Evolutionary conservation across 805 yeast genomes (phyloP).

Genomic region (Wickerhamomyces subpelliculosus): DNA sequence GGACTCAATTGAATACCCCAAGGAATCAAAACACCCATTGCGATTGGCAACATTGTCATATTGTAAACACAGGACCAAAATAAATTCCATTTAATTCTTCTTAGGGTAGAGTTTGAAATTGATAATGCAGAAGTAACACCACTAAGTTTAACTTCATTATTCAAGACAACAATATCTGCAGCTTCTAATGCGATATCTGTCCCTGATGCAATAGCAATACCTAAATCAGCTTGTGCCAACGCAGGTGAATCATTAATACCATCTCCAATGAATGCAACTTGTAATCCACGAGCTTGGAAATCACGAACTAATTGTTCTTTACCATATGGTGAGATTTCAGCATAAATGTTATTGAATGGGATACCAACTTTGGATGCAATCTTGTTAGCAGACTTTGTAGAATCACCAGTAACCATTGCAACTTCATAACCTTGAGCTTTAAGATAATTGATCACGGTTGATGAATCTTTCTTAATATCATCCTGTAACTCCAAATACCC

Average conservation of each 20-base stretch:
- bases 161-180: slow-evolving; percentile 83
- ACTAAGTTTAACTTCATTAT: slow-evolving; percentile 29
- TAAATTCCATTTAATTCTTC: slow-evolving; percentile 72
- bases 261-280: slow-evolving; percentile 90
- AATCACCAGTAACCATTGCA: slow-evolving; percentile 91
- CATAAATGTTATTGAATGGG: slow-evolving; percentile 53
- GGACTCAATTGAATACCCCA: slow-evolving; percentile 77
- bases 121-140: slow-evolving; percentile 59
- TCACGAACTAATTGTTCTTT: slow-evolving; percentile 62
- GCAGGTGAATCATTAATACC: slow-evolving; percentile 99
- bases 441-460: slow-evolving; percentile 50
- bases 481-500: slow-evolving; percentile 71
- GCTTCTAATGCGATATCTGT: slow-evolving; percentile 96
- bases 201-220: slow-evolving; percentile 87
- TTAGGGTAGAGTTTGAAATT: slow-evolving; percentile 63
- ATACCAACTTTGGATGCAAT: slow-evolving; percentile 69
- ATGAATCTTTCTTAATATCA: slow-evolving; percentile 58
- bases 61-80: slow-evolving; percentile 86
- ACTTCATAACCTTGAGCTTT: slow-evolving; percentile 46
- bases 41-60: slow-evolving; percentile 80
- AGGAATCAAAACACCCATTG: slow-evolving; percentile 87
- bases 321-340: slow-evolving; percentile 70
- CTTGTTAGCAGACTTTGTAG: slow-evolving; percentile 47
- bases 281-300: slow-evolving; percentile 39
- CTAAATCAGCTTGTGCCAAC: slow-evolving; percentile 77